Conservation (phyloP, 345 rosid genomes). For the Populus alba region DNA sequence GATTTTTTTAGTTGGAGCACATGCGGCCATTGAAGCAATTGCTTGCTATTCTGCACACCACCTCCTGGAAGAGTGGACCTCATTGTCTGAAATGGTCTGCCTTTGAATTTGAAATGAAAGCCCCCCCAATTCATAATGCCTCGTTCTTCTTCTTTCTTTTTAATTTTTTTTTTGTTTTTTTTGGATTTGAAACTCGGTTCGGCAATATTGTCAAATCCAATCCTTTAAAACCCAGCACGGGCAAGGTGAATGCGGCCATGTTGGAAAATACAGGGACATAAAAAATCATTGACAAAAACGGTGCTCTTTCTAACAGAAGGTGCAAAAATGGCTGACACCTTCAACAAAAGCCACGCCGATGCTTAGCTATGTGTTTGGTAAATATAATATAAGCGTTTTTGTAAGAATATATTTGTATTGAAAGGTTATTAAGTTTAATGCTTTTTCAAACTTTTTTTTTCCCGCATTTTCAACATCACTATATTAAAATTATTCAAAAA, state of each 20-base stretch:
- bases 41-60: neutral
- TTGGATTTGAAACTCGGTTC: neutral
- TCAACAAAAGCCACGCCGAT: slow-evolving; percentile 9
- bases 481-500: too few relatives aligned
- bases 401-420: too few relatives aligned
- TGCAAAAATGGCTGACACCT: neutral
- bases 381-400: too few relatives aligned
- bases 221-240: neutral
- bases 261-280: neutral
- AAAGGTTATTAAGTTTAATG: too few relatives aligned
- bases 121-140: neutral
- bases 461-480: too few relatives aligned
- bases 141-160: too few relatives aligned
- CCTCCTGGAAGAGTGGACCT: neutral
- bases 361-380: too few relatives aligned
- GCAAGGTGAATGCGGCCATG: neutral
- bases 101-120: neutral
- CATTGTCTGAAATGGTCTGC: neutral
- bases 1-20: too few relatives aligned
- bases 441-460: too few relatives aligned
- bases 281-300: slow-evolving; percentile 9
- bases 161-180: too few relatives aligned
- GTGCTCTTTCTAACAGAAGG: neutral
- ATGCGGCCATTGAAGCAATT: too few relatives aligned
- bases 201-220: neutral